A percentile compares a stretch with the other conserved stretches of the same genome.
Conservation (phyloP, 1,139 yeast species). For the Dujonia santamariae region DNA sequence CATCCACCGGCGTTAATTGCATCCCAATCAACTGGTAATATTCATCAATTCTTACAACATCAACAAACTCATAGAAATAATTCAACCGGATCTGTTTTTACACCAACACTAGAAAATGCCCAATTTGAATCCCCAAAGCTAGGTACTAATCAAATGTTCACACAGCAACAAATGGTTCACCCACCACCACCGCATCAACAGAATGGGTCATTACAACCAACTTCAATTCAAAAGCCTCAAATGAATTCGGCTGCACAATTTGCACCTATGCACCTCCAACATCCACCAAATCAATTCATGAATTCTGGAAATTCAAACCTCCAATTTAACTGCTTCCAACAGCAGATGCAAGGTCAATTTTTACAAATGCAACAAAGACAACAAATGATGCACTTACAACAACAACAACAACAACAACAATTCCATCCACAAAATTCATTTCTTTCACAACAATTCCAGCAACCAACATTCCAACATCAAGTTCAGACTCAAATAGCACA, state of each 20-base stretch:
- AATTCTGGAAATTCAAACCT: slow-evolving; percentile 15
- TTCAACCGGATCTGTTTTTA: not conserved
- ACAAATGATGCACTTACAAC: slow-evolving; percentile 4
- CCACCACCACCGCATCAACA: not conserved
- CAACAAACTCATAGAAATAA: not conserved
- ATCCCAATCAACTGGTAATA: slow-evolving; percentile 15
- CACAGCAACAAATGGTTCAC: not conserved
- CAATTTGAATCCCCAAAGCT: not conserved
- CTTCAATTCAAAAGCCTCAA: not conserved
- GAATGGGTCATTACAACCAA: not conserved
- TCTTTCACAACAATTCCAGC: slow-evolving; percentile 3
- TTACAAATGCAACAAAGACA: slow-evolving; percentile 1
- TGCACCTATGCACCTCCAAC: slow-evolving; percentile 8
- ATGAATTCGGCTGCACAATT: not conserved
- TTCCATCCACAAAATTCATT: slow-evolving; percentile 10
- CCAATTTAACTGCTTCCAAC: slow-evolving; percentile 16
- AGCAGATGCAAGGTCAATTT: slow-evolving; percentile 11
- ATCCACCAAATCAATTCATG: slow-evolving; percentile 19
- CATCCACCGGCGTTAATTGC: slow-evolving; percentile 12
- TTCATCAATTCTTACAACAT: slow-evolving; percentile 10
- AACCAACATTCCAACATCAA: slow-evolving; percentile 7
- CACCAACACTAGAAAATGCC: not conserved
- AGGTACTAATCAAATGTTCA: not conserved
- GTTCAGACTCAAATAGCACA: slow-evolving; percentile 1
- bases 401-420: slow-evolving; percentile 8